A percentile compares a stretch with the other conserved stretches of the same genome.
Conservation (phyloP, 1,139 yeast species). For the Yamadazyma taylorii region DNA sequence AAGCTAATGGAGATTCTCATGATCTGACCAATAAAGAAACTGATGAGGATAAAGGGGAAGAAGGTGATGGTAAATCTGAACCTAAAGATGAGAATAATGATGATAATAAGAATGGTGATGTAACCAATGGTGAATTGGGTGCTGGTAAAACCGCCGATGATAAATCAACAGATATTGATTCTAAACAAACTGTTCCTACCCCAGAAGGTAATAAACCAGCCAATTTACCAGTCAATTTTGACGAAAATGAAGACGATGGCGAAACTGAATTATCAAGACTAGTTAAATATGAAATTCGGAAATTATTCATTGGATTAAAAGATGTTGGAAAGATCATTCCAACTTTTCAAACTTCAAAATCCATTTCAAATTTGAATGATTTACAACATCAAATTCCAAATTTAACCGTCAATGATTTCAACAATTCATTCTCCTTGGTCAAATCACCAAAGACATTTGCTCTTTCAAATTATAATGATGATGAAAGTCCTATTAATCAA, state of each 20-base stretch:
- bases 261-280: constrained; percentile 36
- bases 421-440: constrained; percentile 29
- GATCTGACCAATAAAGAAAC: constrained; percentile 5
- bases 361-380: constrained; percentile 31
- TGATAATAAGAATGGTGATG: too few species aligned
- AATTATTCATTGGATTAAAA: constrained; percentile 35
- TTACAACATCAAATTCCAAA: constrained; percentile 20
- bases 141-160: too few species aligned
- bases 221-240: neutral
- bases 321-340: constrained; percentile 41
- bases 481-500: constrained; percentile 41
- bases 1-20: constrained; percentile 6
- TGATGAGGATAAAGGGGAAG: constrained; percentile 1
- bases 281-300: constrained; percentile 40
- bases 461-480: constrained; percentile 37
- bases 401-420: constrained; percentile 18
- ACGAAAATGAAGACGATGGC: constrained; percentile 14
- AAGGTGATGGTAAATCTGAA: constrained; percentile 5
- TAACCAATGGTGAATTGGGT: too few species aligned
- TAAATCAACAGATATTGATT: too few species aligned
- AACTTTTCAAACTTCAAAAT: constrained; percentile 35
- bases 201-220: too few species aligned
- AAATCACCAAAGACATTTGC: constrained; percentile 48
- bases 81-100: neutral
- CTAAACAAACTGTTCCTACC: too few species aligned